Percentiles rank a stretch among this genome's conserved stretches.
These are phyloP conservation scores for Eucalyptus curtisii DNA, from an alignment of 345 rosid genomes.

Conservation along the genomic window DNA sequence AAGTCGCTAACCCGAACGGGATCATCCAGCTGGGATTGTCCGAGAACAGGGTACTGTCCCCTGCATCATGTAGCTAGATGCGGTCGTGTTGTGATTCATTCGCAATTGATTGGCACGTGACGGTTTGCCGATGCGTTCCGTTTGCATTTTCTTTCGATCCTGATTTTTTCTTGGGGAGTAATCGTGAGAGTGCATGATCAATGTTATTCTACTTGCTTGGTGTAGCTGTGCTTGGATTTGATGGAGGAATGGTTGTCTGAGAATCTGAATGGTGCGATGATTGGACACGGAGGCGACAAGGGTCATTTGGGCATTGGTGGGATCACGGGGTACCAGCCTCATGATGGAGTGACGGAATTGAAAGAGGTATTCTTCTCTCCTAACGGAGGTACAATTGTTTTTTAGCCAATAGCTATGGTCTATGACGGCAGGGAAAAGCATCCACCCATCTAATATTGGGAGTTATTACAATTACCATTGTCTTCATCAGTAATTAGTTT, in stretches of 20 bases:
- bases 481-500: not conserved
- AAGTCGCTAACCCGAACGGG: conserved; percentile 39
- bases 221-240: conserved; percentile 82
- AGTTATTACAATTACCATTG: not conserved
- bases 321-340: conserved; percentile 61
- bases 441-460: not conserved
- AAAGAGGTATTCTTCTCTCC: conserved; percentile 48
- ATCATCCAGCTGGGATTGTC: conserved; percentile 81
- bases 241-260: conserved; percentile 69
- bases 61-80: not conserved
- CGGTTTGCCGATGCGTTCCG: not conserved
- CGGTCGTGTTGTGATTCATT: not conserved
- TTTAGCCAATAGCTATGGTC: not conserved
- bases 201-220: not conserved
- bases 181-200: not conserved
- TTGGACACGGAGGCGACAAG: conserved; percentile 21
- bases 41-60: conserved; percentile 45
- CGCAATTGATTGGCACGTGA: not conserved
- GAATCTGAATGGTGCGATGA: conserved; percentile 30
- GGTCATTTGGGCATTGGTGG: conserved; percentile 37
- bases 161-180: not conserved
- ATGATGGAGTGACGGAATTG: conserved; percentile 55
- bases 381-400: not conserved
- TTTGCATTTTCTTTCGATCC: not conserved
- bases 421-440: not conserved